Conservation (phyloP, 164 flowering plant species). For the Liriodendron chinense region DNA sequence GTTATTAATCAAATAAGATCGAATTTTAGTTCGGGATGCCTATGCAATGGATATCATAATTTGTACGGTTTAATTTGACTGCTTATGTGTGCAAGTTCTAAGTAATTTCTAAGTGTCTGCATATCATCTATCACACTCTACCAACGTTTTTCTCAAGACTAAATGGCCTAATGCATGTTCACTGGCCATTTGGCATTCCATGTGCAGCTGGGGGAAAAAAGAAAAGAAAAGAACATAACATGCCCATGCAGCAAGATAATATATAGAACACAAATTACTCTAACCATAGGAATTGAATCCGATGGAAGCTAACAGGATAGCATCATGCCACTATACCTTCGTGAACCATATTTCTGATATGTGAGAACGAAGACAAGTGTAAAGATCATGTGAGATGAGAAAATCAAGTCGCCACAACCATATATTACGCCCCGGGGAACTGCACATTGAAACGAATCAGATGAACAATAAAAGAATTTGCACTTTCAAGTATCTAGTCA, state of each 20-base stretch:
- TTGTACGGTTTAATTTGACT: neutral
- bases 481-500: neutral
- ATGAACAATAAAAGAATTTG: neutral
- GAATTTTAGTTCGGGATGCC: neutral
- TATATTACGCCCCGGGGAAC: conserved; percentile 86
- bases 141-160: neutral
- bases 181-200: neutral
- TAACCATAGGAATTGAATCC: neutral
- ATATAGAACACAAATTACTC: no score
- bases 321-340: conserved; percentile 46
- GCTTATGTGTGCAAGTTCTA: neutral
- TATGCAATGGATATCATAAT: no score
- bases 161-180: no score
- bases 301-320: no score
- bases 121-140: neutral
- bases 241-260: neutral
- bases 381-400: conserved; percentile 99
- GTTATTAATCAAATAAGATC: neutral
- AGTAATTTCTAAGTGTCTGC: neutral
- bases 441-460: conserved; percentile 31
- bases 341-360: conserved; percentile 86
- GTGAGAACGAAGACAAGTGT: conserved; percentile 86
- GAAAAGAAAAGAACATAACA: no score
- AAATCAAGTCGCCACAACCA: conserved; percentile 98
- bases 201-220: neutral